Evolutionary conservation across 192 early-diverging fungal species (phyloP).

Genomic region (Backusella sp.): DNA sequence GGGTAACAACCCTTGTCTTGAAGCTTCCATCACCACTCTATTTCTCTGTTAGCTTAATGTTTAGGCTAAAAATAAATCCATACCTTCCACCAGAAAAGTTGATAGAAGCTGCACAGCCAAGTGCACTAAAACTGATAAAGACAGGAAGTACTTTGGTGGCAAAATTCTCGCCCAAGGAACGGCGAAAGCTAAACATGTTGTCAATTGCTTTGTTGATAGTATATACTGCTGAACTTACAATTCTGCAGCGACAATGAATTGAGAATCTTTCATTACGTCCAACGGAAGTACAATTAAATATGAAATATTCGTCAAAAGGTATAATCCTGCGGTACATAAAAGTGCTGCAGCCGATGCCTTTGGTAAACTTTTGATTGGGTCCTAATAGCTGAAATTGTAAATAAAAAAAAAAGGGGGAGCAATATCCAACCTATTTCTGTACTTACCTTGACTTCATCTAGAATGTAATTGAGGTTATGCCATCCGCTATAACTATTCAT

Average conservation of each 20-base stretch:
- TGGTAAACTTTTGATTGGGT: constrained; percentile 27
- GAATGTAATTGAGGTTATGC: constrained; percentile 27
- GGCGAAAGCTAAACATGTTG: constrained; percentile 17
- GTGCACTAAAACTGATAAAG: constrained; percentile 27
- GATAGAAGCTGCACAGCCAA: constrained; percentile 28
- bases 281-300: constrained; percentile 30
- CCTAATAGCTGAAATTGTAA: background rate
- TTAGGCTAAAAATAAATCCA: background rate
- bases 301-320: constrained; percentile 26
- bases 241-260: constrained; percentile 30
- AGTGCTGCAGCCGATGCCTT: constrained; percentile 19
- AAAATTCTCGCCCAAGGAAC: constrained; percentile 24
- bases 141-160: constrained; percentile 23
- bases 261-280: constrained; percentile 20
- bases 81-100: constrained; percentile 8
- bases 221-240: constrained; percentile 18
- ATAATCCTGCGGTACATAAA: constrained; percentile 14
- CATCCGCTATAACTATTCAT: constrained; percentile 29
- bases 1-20: constrained; percentile 27
- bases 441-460: constrained; percentile 32
- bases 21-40: constrained; percentile 30
- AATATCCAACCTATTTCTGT: background rate
- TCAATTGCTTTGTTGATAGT: background rate
- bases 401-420: background rate
- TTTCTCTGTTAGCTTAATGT: background rate